These are phyloP conservation scores for Phaeomoniella chlamydospora DNA, from an alignment of 2,329 filamentous ascomycete genomes.

Conservation along the genomic window DNA sequence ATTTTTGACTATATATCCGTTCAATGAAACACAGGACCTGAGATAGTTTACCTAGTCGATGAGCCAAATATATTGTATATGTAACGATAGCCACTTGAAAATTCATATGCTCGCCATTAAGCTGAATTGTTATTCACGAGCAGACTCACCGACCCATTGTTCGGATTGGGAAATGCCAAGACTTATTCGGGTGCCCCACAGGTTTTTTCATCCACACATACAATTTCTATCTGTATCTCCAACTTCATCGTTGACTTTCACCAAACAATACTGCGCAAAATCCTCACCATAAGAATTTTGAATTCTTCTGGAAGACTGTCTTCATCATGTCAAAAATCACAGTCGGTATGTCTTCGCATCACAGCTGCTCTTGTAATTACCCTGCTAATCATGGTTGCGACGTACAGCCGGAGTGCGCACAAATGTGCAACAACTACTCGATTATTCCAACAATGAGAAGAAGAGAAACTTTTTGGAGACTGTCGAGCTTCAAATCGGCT, in stretches of 20 bases:
- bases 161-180: too few species aligned
- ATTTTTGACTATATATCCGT: too few species aligned
- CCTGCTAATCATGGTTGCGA: conserved; percentile 4
- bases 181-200: neutral
- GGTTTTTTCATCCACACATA: conserved; percentile 1
- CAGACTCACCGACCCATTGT: too few species aligned
- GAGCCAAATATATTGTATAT: too few species aligned
- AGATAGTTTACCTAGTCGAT: too few species aligned
- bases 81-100: too few species aligned
- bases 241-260: conserved; percentile 1
- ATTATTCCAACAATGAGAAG: conserved; percentile 91
- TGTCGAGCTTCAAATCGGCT: conserved; percentile 69
- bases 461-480: conserved; percentile 97
- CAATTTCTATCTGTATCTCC: neutral
- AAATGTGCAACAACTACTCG: conserved; percentile 85
- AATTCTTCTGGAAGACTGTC: conserved; percentile 78
- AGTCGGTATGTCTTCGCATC: conserved; percentile 30
- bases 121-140: too few species aligned
- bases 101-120: too few species aligned
- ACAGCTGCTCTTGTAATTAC: conserved; percentile 2
- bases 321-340: conserved; percentile 42
- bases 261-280: conserved; percentile 24
- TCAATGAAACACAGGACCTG: too few species aligned
- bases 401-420: conserved; percentile 72
- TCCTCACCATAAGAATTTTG: conserved; percentile 59